Evolutionary conservation across 768 basidiomycete genomes (phyloP).

Genomic region (Floccularia luteovirens): DNA sequence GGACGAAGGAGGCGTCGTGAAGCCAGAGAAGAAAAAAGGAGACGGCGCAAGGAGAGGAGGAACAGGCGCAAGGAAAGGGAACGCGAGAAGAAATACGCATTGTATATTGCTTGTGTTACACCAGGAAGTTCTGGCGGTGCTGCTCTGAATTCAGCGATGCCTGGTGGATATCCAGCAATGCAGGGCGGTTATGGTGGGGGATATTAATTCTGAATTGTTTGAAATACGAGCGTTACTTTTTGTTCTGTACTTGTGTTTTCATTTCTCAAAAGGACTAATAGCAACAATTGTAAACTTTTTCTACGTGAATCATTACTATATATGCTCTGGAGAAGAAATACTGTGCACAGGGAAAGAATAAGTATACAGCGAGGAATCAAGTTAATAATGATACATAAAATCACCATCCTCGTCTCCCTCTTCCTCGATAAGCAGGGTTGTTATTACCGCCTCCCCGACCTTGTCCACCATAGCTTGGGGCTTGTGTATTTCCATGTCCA

Average conservation of each 20-base stretch:
- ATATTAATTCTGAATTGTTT: not conserved
- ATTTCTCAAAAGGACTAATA: too few relatives aligned
- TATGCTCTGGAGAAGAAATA: too few relatives aligned
- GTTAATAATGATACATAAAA: slow-evolving; percentile 14
- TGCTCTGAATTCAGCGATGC: slow-evolving; percentile 10
- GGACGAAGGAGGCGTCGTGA: slow-evolving; percentile 46
- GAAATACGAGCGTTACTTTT: too few relatives aligned
- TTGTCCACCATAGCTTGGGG: slow-evolving; percentile 18
- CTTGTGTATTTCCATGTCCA: slow-evolving; percentile 23
- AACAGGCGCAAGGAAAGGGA: slow-evolving; percentile 49
- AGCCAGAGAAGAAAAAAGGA: slow-evolving; percentile 52
- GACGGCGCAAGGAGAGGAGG: slow-evolving; percentile 59
- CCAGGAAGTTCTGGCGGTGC: slow-evolving; percentile 15
- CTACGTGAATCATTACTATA: too few relatives aligned
- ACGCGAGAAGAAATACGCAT: slow-evolving; percentile 51
- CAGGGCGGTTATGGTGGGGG: slow-evolving; percentile 15
- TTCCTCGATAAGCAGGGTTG: slow-evolving; percentile 27
- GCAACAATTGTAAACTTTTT: too few relatives aligned
- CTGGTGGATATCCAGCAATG: slow-evolving; percentile 11
- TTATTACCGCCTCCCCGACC: slow-evolving; percentile 19
- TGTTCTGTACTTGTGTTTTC: too few relatives aligned
- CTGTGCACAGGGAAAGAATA: too few relatives aligned
- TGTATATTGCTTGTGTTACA: slow-evolving; percentile 51
- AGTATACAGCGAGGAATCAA: too few relatives aligned
- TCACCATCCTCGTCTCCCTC: slow-evolving; percentile 41